phyloP scores from a whole-genome alignment of 2,329 filamentous ascomycete species.

The Aspergillus niger region DNA sequence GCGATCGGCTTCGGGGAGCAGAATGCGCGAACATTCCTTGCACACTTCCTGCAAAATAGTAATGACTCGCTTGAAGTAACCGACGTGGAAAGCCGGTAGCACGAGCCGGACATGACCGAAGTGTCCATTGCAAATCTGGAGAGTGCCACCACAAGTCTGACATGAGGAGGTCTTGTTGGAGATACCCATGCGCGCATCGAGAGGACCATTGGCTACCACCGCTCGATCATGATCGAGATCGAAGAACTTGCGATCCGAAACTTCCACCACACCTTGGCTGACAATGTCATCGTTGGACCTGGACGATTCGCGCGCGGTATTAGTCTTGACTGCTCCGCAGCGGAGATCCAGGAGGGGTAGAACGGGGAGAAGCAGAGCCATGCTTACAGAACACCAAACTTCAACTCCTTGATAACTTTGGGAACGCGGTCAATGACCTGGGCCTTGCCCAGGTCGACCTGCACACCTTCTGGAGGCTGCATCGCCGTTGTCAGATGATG shows the following conservation, averaged over 20 bases:
- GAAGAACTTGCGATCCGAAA: conserved; percentile 92
- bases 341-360: background rate
- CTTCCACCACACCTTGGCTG: conserved; percentile 90
- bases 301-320: background rate
- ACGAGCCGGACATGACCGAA: conserved; percentile 92
- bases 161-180: conserved; percentile 81
- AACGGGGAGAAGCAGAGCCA: conserved; percentile 20
- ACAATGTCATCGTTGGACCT: conserved; percentile 92
- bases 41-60: conserved; percentile 92
- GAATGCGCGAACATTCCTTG: conserved; percentile 85
- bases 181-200: conserved; percentile 85
- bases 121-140: conserved; percentile 88
- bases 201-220: conserved; percentile 77
- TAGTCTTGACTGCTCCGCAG: conserved; percentile 11
- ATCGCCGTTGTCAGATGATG: conserved; percentile 39
- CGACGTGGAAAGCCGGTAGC: conserved; percentile 91
- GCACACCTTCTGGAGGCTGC: conserved; percentile 46
- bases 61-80: conserved; percentile 91
- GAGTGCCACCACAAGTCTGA: conserved; percentile 76
- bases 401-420: conserved; percentile 88
- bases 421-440: conserved; percentile 87
- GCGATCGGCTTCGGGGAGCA: conserved; percentile 79
- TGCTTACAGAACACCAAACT: conserved; percentile 85
- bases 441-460: conserved; percentile 66
- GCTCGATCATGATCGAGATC: conserved; percentile 79